Conservation (phyloP, 768 basidiomycete genomes). For the Hericium alpestre region DNA sequence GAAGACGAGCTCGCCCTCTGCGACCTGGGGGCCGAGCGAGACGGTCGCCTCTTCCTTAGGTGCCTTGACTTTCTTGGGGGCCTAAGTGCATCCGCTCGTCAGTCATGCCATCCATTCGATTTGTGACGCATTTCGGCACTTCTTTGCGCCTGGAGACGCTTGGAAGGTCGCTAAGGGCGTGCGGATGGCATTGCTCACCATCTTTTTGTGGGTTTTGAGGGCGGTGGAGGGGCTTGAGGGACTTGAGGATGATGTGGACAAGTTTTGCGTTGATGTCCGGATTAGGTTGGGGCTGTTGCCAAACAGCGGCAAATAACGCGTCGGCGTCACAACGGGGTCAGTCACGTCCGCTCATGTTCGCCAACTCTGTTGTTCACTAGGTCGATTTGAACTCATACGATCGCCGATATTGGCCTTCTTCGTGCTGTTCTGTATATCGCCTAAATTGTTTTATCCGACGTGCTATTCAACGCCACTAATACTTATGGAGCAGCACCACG, state of each 20-base stretch:
- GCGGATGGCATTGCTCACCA: constrained; percentile 24
- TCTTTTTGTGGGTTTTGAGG: constrained; percentile 22
- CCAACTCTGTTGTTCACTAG: background rate
- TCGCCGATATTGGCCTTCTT: too few relatives aligned
- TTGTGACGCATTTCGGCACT: background rate
- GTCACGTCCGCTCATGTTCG: background rate
- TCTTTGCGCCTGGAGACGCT: background rate
- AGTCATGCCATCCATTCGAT: constrained; percentile 41
- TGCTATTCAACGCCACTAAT: too few relatives aligned
- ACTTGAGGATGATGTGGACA: constrained; percentile 8
- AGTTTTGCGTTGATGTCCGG: background rate
- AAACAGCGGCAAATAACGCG: background rate
- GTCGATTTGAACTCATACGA: background rate
- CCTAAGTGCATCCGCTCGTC: constrained; percentile 48
- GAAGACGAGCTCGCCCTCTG: constrained; percentile 93
- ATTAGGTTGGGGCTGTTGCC: background rate
- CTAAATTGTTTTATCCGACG: too few relatives aligned
- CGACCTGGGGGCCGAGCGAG: constrained; percentile 89
- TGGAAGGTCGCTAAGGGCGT: background rate
- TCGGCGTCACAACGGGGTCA: background rate
- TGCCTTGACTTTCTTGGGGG: constrained; percentile 76
- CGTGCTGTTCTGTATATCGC: background rate
- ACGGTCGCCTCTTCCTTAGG: constrained; percentile 70
- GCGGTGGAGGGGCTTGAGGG: constrained; percentile 12
- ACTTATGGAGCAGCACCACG: too few relatives aligned